phyloP scores from a whole-genome alignment of 306 rosid genomes.

The Gastrolobium bilobum region DNA sequence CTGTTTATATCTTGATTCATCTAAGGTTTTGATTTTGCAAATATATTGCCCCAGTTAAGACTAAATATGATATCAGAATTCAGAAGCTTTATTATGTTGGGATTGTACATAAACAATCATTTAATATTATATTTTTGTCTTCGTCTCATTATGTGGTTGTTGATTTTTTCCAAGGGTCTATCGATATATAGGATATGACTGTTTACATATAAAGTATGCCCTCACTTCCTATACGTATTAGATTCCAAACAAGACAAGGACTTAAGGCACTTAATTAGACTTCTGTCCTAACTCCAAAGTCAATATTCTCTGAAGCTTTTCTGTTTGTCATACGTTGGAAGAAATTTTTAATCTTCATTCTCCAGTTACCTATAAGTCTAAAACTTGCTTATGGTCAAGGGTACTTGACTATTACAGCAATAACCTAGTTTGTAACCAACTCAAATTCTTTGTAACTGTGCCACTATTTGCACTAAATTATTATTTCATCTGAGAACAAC shows the following conservation, averaged over 20 bases:
- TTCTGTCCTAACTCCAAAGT: not conserved
- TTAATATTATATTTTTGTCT: not conserved
- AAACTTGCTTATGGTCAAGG: not conserved
- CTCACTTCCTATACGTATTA: not conserved
- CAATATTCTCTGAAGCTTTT: not conserved
- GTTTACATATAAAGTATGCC: constrained; percentile 10
- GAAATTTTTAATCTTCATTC: not conserved
- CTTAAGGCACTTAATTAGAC: not conserved
- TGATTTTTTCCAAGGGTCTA: constrained; percentile 7
- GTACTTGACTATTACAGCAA: not conserved
- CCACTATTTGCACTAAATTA: not conserved
- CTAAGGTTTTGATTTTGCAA: constrained; percentile 13
- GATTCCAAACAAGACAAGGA: not conserved
- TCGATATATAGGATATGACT: not conserved
- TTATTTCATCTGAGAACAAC: constrained; percentile 33
- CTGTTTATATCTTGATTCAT: constrained; percentile 32
- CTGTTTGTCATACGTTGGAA: not conserved
- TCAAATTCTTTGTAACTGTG: not conserved
- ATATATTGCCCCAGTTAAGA: not conserved
- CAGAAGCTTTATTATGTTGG: not conserved
- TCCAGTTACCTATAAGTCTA: not conserved
- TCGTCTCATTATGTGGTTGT: not conserved
- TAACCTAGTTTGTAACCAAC: not conserved
- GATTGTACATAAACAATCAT: constrained; percentile 12
- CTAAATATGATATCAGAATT: not conserved